Evolutionary conservation across 2,329 filamentous ascomycete genomes (phyloP).

Genomic region (Fusarium liriodendri): DNA sequence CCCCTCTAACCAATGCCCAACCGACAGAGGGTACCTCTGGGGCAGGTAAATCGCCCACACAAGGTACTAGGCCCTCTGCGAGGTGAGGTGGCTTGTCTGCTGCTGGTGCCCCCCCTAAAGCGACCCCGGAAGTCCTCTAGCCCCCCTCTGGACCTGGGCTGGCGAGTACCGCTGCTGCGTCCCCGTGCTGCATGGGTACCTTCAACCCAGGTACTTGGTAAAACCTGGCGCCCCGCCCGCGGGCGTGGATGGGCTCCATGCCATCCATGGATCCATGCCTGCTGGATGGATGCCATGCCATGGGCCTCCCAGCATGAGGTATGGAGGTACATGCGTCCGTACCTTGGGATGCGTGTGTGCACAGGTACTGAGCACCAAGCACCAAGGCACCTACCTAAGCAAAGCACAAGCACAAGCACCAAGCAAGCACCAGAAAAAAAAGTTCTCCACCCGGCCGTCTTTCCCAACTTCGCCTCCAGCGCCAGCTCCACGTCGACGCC

Average conservation of each 20-base stretch:
- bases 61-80: slow-evolving; percentile 27
- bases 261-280: slow-evolving; percentile 5
- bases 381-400: not conserved
- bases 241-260: not conserved
- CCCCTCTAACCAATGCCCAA: slow-evolving; percentile 25
- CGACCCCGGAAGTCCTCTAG: slow-evolving; percentile 29
- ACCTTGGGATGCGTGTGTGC: too few species aligned
- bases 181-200: slow-evolving; percentile 34
- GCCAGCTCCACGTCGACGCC: slow-evolving; percentile 35
- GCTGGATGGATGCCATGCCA: slow-evolving; percentile 15
- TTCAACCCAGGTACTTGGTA: slow-evolving; percentile 38
- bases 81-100: slow-evolving; percentile 34
- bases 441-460: slow-evolving; percentile 32
- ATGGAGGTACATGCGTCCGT: not conserved
- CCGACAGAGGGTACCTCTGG: slow-evolving; percentile 25
- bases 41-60: slow-evolving; percentile 28
- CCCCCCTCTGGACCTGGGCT: slow-evolving; percentile 20
- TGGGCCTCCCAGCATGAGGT: slow-evolving; percentile 28
- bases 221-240: slow-evolving; percentile 35
- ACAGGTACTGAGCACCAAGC: not conserved
- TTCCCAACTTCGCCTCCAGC: slow-evolving; percentile 32
- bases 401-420: not conserved
- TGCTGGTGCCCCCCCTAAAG: slow-evolving; percentile 22
- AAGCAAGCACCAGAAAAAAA: slow-evolving; percentile 19
- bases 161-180: slow-evolving; percentile 37